These are phyloP conservation scores for Guyanaporus albipodus DNA, from an alignment of 768 basidiomycete genomes.

Conservation along the genomic window DNA sequence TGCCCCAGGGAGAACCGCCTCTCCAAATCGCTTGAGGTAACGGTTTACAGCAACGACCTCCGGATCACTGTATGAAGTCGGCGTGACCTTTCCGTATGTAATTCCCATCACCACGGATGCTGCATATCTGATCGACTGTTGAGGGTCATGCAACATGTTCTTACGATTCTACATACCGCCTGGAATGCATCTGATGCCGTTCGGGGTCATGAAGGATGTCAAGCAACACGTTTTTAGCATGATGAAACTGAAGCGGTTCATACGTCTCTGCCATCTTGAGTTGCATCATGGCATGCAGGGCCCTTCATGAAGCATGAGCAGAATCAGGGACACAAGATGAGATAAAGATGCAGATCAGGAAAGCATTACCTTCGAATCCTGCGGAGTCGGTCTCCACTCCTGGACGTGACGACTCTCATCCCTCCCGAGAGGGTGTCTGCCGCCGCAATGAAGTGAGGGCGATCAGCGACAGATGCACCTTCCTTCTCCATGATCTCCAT, in stretches of 20 bases:
- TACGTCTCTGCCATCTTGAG: slow-evolving; percentile 1
- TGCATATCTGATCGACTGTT: slow-evolving; percentile 21
- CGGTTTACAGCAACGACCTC: slow-evolving; percentile 19
- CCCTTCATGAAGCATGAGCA: background rate
- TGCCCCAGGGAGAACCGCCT: slow-evolving; percentile 29
- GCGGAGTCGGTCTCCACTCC: slow-evolving; percentile 1
- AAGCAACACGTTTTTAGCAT: slow-evolving; percentile 3
- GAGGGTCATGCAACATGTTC: no score
- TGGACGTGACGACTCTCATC: slow-evolving; percentile 2
- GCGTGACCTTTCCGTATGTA: slow-evolving; percentile 23
- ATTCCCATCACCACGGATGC: slow-evolving; percentile 21
- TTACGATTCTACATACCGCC: background rate
- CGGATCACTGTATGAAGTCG: slow-evolving; percentile 20
- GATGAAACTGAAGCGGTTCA: slow-evolving; percentile 5
- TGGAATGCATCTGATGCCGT: slow-evolving; percentile 5
- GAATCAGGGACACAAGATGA: background rate
- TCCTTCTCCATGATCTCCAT: slow-evolving; percentile 14
- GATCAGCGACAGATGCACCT: slow-evolving; percentile 5
- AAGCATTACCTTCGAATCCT: background rate
- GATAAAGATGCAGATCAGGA: no score
- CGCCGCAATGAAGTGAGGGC: slow-evolving; percentile 1
- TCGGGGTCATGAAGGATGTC: slow-evolving; percentile 5
- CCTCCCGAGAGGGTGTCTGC: slow-evolving; percentile 7
- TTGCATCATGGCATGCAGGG: slow-evolving; percentile 3
- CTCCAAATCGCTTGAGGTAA: slow-evolving; percentile 20